phyloP scores from a whole-genome alignment of 306 rosid genomes.

The Biancaea sappan region DNA sequence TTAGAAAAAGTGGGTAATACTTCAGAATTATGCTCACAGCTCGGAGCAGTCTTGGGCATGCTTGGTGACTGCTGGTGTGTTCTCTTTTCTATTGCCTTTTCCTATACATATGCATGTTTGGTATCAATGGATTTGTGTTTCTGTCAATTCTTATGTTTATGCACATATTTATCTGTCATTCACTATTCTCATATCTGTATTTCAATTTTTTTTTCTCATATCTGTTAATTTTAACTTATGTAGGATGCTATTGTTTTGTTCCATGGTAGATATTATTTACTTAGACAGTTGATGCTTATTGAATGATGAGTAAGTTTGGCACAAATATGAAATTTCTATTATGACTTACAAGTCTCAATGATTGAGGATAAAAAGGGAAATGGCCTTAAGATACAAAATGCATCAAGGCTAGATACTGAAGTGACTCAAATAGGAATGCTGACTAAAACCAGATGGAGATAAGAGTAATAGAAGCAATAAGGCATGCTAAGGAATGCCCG shows the following conservation, averaged over 20 bases:
- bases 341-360: neutral
- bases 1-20: slow-evolving; percentile 67
- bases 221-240: neutral
- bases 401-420: neutral
- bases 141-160: no score
- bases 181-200: neutral
- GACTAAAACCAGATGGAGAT: slow-evolving; percentile 1
- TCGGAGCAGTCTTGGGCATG: slow-evolving; percentile 95
- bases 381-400: slow-evolving; percentile 8
- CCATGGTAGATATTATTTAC: neutral
- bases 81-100: slow-evolving; percentile 16
- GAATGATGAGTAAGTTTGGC: slow-evolving; percentile 1
- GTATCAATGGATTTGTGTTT: no score
- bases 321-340: neutral
- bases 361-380: neutral
- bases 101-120: no score
- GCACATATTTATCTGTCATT: neutral
- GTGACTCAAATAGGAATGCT: neutral
- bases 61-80: slow-evolving; percentile 96
- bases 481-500: slow-evolving; percentile 1
- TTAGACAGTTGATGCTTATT: neutral
- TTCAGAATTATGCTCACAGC: slow-evolving; percentile 88
- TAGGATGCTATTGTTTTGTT: neutral
- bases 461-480: slow-evolving; percentile 8
- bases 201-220: neutral